Conservation (phyloP, 345 rosid species). For the Lagerstroemia speciosa region DNA sequence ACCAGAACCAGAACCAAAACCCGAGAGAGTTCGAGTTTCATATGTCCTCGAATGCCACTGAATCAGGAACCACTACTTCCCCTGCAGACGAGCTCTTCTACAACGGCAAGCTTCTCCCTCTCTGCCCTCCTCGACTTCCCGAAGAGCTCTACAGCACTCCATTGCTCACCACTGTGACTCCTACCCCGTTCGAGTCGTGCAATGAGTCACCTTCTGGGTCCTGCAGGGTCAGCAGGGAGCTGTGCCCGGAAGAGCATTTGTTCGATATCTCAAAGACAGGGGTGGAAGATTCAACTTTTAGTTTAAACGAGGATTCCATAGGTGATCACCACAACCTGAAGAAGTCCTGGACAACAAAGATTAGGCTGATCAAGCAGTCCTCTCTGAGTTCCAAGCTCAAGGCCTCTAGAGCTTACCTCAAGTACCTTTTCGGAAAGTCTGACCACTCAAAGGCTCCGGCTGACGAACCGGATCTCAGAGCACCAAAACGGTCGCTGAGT, state of each 20-base stretch:
- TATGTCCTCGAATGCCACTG: slow-evolving; percentile 46
- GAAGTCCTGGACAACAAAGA: slow-evolving; percentile 56
- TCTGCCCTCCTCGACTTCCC: slow-evolving; percentile 60
- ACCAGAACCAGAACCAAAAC: slow-evolving; percentile 9
- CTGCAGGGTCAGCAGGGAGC: slow-evolving; percentile 62
- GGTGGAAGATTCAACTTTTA: slow-evolving; percentile 2
- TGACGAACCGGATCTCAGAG: slow-evolving; percentile 20
- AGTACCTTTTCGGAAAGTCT: slow-evolving; percentile 59
- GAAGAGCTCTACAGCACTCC: slow-evolving; percentile 68
- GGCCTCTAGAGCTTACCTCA: slow-evolving; percentile 64
- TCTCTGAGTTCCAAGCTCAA: slow-evolving; percentile 55
- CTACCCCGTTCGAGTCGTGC: slow-evolving; percentile 90
- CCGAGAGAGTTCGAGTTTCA: slow-evolving; percentile 84
- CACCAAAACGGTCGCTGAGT: slow-evolving; percentile 5
- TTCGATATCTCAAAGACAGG: slow-evolving; percentile 22
- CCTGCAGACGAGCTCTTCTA: slow-evolving; percentile 95
- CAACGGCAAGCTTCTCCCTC: slow-evolving; percentile 94
- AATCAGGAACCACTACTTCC: slow-evolving; percentile 41
- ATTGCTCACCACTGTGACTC: slow-evolving; percentile 30
- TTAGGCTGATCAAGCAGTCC: slow-evolving; percentile 51
- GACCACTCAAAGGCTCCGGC: slow-evolving; percentile 40
- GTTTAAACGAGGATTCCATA: background rate
- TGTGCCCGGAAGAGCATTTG: slow-evolving; percentile 51
- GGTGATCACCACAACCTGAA: slow-evolving; percentile 14
- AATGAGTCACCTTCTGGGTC: slow-evolving; percentile 69